Evolutionary conservation across 2,329 filamentous ascomycete genomes (phyloP).

Genomic region (Rutstroemia sp.): DNA sequence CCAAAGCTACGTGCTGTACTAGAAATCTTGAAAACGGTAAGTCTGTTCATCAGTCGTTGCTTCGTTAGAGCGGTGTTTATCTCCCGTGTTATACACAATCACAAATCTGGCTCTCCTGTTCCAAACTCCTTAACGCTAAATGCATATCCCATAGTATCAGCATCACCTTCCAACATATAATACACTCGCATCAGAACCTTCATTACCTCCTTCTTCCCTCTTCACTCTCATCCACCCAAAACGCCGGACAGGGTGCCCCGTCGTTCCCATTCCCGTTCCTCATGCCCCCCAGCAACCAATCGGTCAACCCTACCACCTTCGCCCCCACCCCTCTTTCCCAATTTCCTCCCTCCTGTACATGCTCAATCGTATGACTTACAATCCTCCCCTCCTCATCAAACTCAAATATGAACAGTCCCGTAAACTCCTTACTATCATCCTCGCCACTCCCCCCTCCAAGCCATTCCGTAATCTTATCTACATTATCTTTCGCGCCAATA

Average conservation of each 20-base stretch:
- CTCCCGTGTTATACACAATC: not conserved
- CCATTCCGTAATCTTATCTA: slow-evolving; percentile 45
- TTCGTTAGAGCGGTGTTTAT: slow-evolving; percentile 6
- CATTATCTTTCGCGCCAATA: slow-evolving; percentile 36
- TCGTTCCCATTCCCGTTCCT: slow-evolving; percentile 29
- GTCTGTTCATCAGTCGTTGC: not conserved
- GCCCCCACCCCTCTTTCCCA: slow-evolving; percentile 77
- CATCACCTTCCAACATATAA: not conserved
- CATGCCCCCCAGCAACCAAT: slow-evolving; percentile 85
- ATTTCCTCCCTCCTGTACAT: slow-evolving; percentile 74
- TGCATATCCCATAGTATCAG: not conserved
- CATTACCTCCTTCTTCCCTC: not conserved
- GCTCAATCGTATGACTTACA: slow-evolving; percentile 85
- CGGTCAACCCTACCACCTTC: slow-evolving; percentile 82
- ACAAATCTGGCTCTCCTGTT: not conserved
- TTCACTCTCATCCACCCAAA: slow-evolving; percentile 11
- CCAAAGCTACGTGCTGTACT: too few species aligned
- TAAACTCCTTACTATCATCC: slow-evolving; percentile 69
- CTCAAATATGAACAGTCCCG: slow-evolving; percentile 88
- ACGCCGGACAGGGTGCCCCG: slow-evolving; percentile 27
- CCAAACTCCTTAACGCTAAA: slow-evolving; percentile 3
- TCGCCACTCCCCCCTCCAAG: slow-evolving; percentile 39
- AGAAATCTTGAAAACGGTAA: not conserved
- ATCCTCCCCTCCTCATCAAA: slow-evolving; percentile 85
- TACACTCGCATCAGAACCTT: not conserved